A percentile compares a stretch with the other conserved stretches of the same genome.
Conservation (phyloP, 805 yeast genomes). For the Spathaspora hagerdaliae region DNA sequence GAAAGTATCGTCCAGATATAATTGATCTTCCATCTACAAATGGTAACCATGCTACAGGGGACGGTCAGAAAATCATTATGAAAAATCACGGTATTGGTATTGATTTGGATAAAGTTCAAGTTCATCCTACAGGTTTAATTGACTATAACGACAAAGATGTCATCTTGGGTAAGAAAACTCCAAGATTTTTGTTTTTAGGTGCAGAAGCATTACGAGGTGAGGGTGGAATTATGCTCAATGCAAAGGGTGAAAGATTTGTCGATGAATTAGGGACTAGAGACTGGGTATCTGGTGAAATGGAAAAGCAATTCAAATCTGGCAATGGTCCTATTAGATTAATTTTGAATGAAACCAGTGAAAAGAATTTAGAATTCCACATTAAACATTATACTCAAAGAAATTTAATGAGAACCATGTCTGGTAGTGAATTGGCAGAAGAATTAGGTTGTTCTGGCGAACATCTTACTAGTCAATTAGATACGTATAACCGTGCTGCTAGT, state of each 20-base stretch:
- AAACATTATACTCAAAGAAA: constrained; percentile 55
- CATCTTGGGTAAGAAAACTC: constrained; percentile 31
- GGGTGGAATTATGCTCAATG: constrained; percentile 57
- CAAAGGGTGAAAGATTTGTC: constrained; percentile 51
- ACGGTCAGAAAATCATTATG: constrained; percentile 55
- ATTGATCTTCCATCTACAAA: constrained; percentile 56
- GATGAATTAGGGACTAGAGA: constrained; percentile 61
- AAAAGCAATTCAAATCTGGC: constrained; percentile 34
- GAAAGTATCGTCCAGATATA: constrained; percentile 57
- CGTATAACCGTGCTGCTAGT: constrained; percentile 39
- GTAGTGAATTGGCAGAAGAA: constrained; percentile 41
- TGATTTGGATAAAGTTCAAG: constrained; percentile 63
- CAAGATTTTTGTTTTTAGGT: constrained; percentile 55
- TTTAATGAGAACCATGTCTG: constrained; percentile 45
- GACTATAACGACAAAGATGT: constrained; percentile 44
- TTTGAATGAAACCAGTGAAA: constrained; percentile 44
- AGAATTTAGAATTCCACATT: constrained; percentile 45
- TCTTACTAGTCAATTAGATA: constrained; percentile 29
- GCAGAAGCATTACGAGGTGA: constrained; percentile 67
- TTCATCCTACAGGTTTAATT: constrained; percentile 65
- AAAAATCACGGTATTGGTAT: constrained; percentile 51
- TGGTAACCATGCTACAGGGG: constrained; percentile 60
- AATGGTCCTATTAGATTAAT: constrained; percentile 49
- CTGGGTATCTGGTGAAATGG: constrained; percentile 56
- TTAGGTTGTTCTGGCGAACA: constrained; percentile 24